Evolutionary conservation across 2,329 filamentous ascomycete species (phyloP).

Genomic region (Sporothrix humicola): DNA sequence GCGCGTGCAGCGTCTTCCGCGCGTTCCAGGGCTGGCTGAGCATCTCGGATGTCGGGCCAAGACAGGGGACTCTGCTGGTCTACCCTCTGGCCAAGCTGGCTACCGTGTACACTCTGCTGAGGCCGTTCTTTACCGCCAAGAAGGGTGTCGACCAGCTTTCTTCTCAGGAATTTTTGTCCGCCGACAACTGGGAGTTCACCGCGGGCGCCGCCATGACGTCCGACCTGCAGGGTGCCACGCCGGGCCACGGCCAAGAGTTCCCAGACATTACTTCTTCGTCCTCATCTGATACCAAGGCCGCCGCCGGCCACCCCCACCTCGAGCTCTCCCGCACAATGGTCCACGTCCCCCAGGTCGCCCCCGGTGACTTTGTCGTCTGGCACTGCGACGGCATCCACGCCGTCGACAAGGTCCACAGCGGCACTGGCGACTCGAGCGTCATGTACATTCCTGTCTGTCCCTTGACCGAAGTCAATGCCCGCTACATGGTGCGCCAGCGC

Average conservation of each 20-base stretch:
- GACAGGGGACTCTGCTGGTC: constrained; percentile 80
- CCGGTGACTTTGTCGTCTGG: constrained; percentile 82
- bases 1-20: constrained; percentile 82
- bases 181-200: constrained; percentile 46
- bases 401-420: constrained; percentile 78
- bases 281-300: too few relatives aligned
- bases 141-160: constrained; percentile 33
- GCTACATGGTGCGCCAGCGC: constrained; percentile 73
- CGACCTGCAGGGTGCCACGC: constrained; percentile 68
- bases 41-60: constrained; percentile 73
- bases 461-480: constrained; percentile 73
- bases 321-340: constrained; percentile 72
- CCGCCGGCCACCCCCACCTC: constrained; percentile 69
- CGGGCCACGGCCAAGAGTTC: constrained; percentile 73
- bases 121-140: constrained; percentile 77
- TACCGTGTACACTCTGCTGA: constrained; percentile 79
- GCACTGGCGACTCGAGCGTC: constrained; percentile 76
- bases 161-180: constrained; percentile 51
- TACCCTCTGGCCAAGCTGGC: constrained; percentile 78
- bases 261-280: constrained; percentile 45
- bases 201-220: constrained; percentile 40
- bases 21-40: constrained; percentile 90
- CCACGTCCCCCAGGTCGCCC: constrained; percentile 69
- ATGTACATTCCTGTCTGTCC: constrained; percentile 90
- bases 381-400: constrained; percentile 84